Percentiles rank a stretch among this genome's conserved stretches.
phyloP scores from a whole-genome alignment of 208 protist species.

The Porcisia deanei region DNA sequence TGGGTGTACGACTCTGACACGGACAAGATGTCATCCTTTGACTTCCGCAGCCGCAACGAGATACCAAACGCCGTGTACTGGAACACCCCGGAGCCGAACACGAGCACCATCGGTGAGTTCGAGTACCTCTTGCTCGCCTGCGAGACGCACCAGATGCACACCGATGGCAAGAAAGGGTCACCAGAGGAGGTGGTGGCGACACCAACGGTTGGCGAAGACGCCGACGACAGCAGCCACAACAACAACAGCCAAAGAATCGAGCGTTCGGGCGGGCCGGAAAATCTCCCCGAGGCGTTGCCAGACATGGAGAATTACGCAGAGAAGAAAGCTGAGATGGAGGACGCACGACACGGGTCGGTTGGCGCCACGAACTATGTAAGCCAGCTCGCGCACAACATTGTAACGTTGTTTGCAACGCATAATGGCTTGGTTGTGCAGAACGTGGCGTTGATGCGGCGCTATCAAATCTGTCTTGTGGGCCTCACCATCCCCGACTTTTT shows the following conservation, averaged over 20 bases:
- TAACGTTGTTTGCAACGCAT: conserved; percentile 86
- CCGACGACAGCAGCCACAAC: neutral
- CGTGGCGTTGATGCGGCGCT: conserved; percentile 64
- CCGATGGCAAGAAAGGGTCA: conserved; percentile 16
- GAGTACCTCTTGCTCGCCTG: conserved; percentile 90
- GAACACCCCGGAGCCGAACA: conserved; percentile 90
- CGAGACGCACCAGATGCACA: conserved; percentile 75
- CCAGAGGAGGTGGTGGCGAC: neutral
- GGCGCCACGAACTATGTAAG: conserved; percentile 60
- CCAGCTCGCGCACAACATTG: conserved; percentile 74
- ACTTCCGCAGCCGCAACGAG: conserved; percentile 75
- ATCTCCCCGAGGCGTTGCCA: conserved; percentile 64
- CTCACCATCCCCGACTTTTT: conserved; percentile 93
- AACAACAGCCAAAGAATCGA: conserved; percentile 15
- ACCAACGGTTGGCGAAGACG: conserved; percentile 9
- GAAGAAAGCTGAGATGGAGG: conserved; percentile 38
- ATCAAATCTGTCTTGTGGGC: conserved; percentile 90
- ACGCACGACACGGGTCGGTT: conserved; percentile 42
- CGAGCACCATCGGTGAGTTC: conserved; percentile 79
- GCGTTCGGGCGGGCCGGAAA: conserved; percentile 35
- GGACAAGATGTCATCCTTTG: conserved; percentile 76
- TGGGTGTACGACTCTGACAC: conserved; percentile 93
- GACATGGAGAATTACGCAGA: conserved; percentile 89
- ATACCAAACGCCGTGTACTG: conserved; percentile 83
- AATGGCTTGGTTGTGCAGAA: conserved; percentile 89